phyloP scores from a whole-genome alignment of 192 early-diverging fungal genomes.

The Podila verticillata region DNA sequence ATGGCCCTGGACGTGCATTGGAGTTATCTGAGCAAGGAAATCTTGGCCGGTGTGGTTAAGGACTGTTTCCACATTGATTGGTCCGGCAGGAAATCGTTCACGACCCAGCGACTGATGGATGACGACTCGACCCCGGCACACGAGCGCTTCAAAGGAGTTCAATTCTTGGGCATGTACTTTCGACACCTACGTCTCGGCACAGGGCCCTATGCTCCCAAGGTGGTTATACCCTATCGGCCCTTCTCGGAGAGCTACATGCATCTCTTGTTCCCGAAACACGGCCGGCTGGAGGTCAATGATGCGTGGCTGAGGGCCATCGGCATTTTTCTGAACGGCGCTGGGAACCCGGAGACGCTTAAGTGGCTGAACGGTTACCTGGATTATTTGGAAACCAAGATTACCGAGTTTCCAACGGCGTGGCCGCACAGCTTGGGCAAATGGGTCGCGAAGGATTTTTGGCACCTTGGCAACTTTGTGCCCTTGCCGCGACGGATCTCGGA shows the following conservation, averaged over 20 bases:
- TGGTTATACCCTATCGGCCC: slow-evolving; percentile 34
- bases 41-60: slow-evolving; percentile 11
- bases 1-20: slow-evolving; percentile 31
- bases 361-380: slow-evolving; percentile 43
- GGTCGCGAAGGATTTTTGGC: slow-evolving; percentile 36
- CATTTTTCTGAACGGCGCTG: slow-evolving; percentile 33
- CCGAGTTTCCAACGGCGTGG: slow-evolving; percentile 10
- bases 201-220: slow-evolving; percentile 22
- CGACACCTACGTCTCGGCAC: slow-evolving; percentile 25
- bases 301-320: slow-evolving; percentile 37
- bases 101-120: slow-evolving; percentile 30
- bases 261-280: slow-evolving; percentile 42
- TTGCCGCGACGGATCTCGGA: slow-evolving; percentile 13
- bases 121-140: not conserved
- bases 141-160: slow-evolving; percentile 19
- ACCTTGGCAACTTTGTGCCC: not conserved
- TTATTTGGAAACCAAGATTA: slow-evolving; percentile 16
- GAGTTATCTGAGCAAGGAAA: slow-evolving; percentile 17
- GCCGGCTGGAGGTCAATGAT: slow-evolving; percentile 5
- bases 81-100: slow-evolving; percentile 41
- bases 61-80: slow-evolving; percentile 45
- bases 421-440: slow-evolving; percentile 9
- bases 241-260: slow-evolving; percentile 26
- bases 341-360: slow-evolving; percentile 20
- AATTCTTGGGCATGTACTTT: slow-evolving; percentile 39